Percentiles rank a stretch among this genome's conserved stretches.
phyloP scores from a whole-genome alignment of 2,329 filamentous ascomycete species.

The Endoconidiophora laricicola region DNA sequence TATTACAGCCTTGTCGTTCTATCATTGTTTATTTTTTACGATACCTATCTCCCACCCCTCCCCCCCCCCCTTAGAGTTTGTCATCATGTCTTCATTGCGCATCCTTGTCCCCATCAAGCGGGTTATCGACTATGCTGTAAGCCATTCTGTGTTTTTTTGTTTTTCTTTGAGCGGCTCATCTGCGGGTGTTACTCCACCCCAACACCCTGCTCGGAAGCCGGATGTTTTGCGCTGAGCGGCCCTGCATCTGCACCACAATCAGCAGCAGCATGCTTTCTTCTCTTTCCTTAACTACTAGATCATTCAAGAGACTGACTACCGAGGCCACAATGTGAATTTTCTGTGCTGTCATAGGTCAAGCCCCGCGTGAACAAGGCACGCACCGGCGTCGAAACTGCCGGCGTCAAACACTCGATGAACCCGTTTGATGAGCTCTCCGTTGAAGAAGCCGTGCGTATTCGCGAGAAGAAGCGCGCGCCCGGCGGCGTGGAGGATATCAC shows the following conservation, averaged over 20 bases:
- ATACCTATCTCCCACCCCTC: neutral
- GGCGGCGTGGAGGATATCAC: conserved; percentile 80
- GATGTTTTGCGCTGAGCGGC: too few relatives aligned
- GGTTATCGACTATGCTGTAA: conserved; percentile 75
- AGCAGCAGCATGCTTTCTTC: too few relatives aligned
- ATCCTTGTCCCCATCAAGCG: conserved; percentile 70
- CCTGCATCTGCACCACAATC: too few relatives aligned
- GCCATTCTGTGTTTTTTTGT: conserved; percentile 18
- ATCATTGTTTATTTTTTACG: neutral
- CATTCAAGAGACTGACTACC: too few relatives aligned
- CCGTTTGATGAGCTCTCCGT: conserved; percentile 97
- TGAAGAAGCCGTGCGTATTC: conserved; percentile 88
- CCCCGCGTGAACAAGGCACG: conserved; percentile 53
- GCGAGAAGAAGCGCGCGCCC: conserved; percentile 61
- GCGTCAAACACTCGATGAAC: conserved; percentile 97
- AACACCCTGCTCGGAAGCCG: too few relatives aligned
- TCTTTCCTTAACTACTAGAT: too few relatives aligned
- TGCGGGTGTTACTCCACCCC: neutral
- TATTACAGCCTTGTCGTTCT: neutral
- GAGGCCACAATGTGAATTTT: neutral
- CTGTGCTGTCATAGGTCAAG: conserved; percentile 35
- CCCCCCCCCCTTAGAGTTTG: neutral
- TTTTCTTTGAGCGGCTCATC: neutral
- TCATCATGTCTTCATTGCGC: conserved; percentile 44
- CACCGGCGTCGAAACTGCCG: conserved; percentile 80